Evolutionary conservation across 805 yeast species (phyloP).

Genomic region (Candida incommunis): DNA sequence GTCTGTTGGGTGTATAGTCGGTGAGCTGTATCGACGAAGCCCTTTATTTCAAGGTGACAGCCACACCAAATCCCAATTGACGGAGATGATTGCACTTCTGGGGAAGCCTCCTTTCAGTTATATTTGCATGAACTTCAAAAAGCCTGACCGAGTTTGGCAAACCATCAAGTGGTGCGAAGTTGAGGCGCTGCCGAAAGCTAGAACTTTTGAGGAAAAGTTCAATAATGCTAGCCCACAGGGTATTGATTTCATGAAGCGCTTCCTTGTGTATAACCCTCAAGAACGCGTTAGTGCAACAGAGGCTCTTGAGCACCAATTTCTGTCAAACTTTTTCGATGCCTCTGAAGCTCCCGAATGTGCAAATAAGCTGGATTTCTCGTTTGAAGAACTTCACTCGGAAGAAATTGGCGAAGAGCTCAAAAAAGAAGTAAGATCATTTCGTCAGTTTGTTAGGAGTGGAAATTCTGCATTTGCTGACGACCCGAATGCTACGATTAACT

Average conservation of each 20-base stretch:
- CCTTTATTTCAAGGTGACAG: conserved; percentile 65
- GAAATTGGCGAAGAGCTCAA: conserved; percentile 1
- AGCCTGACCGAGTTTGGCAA: background rate
- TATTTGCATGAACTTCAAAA: background rate
- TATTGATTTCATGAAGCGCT: conserved; percentile 32
- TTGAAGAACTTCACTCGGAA: conserved; percentile 30
- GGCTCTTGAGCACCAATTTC: conserved; percentile 44
- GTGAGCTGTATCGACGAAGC: conserved; percentile 65
- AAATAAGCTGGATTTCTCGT: conserved; percentile 47
- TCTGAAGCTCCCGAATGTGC: conserved; percentile 42
- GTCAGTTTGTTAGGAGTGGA: background rate
- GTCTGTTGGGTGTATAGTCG: conserved; percentile 88
- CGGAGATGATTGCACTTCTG: conserved; percentile 49
- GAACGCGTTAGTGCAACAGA: conserved; percentile 40
- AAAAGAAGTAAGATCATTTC: conserved; percentile 2
- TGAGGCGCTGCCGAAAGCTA: background rate
- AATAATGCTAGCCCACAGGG: background rate
- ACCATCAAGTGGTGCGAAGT: background rate
- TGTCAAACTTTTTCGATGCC: conserved; percentile 36
- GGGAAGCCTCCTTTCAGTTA: conserved; percentile 45
- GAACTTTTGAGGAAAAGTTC: background rate
- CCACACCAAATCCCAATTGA: conserved; percentile 56
- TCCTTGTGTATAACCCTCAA: conserved; percentile 53
- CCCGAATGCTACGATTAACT: background rate
- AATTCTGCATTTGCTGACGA: background rate